A percentile compares a stretch with the other conserved stretches of the same genome.
phyloP scores from a whole-genome alignment of 805 yeast species.

The Hanseniaspora pseudoguilliermondii region DNA sequence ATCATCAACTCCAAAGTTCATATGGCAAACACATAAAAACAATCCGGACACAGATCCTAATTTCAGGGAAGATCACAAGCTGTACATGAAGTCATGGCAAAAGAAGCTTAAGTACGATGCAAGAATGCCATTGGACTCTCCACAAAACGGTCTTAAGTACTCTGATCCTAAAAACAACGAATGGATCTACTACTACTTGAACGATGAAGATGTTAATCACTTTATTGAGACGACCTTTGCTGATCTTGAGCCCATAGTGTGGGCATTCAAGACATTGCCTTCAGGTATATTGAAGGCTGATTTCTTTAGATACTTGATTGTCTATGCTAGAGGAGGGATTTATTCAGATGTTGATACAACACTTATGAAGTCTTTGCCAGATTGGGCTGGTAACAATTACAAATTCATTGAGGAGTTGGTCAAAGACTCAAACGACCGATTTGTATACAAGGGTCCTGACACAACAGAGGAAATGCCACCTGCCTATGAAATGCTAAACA shows the following conservation, averaged over 20 bases:
- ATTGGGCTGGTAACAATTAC: slow-evolving; percentile 42
- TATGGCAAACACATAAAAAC: slow-evolving; percentile 94
- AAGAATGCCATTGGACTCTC: not conserved
- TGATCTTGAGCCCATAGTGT: slow-evolving; percentile 61
- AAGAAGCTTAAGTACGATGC: slow-evolving; percentile 6
- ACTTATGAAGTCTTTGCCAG: slow-evolving; percentile 53
- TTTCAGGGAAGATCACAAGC: slow-evolving; percentile 8
- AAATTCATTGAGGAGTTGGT: not conserved
- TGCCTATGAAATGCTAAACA: slow-evolving; percentile 22
- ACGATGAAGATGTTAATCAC: slow-evolving; percentile 54
- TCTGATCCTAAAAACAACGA: slow-evolving; percentile 13
- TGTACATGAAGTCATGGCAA: slow-evolving; percentile 12
- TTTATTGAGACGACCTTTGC: slow-evolving; percentile 45
- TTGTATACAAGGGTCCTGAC: not conserved
- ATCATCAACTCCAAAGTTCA: slow-evolving; percentile 55
- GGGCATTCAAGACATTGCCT: slow-evolving; percentile 69
- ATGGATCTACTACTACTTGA: slow-evolving; percentile 57
- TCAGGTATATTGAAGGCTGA: slow-evolving; percentile 78
- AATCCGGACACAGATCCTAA: slow-evolving; percentile 43
- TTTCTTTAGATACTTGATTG: slow-evolving; percentile 76
- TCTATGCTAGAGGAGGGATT: slow-evolving; percentile 85
- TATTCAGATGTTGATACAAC: slow-evolving; percentile 85
- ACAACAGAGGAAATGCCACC: not conserved
- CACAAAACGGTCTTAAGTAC: slow-evolving; percentile 7
- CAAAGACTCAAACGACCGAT: not conserved